Conservation (phyloP, 2,329 filamentous ascomycete genomes). For the Aspergillus aculeatus region DNA sequence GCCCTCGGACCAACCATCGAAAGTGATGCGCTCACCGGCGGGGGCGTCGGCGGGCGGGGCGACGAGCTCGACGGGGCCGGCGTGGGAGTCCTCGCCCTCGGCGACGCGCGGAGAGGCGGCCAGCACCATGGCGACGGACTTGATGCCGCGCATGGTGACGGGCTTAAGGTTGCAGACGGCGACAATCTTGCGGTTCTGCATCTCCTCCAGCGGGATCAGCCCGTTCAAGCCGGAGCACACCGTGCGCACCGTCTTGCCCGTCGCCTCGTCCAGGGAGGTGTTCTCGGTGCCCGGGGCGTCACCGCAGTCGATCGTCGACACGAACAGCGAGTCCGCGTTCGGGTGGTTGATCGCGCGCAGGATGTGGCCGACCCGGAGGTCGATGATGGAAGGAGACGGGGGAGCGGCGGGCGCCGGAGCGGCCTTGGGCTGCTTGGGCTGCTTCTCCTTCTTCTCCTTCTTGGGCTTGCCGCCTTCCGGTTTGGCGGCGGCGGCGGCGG, state of each 20-base stretch:
- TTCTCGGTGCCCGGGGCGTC: constrained; percentile 83
- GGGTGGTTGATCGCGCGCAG: constrained; percentile 94
- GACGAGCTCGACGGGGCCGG: constrained; percentile 88
- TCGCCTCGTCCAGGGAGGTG: constrained; percentile 73
- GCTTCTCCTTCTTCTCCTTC: constrained; percentile 57
- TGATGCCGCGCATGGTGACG: constrained; percentile 94
- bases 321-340: constrained; percentile 92
- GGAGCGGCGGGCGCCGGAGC: constrained; percentile 68
- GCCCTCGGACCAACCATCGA: constrained; percentile 83
- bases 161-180: constrained; percentile 98
- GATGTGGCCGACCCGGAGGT: constrained; percentile 95
- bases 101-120: constrained; percentile 82
- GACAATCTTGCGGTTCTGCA: constrained; percentile 94
- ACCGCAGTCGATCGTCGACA: constrained; percentile 92
- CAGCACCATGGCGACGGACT: constrained; percentile 84
- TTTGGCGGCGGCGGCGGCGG: constrained; percentile 37
- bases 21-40: constrained; percentile 85
- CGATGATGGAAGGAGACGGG: constrained; percentile 80
- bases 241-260: constrained; percentile 87
- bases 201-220: constrained; percentile 85
- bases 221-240: constrained; percentile 97
- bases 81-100: constrained; percentile 83
- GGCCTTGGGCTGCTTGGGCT: constrained; percentile 76
- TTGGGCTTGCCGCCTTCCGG: constrained; percentile 54
- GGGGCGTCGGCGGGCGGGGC: constrained; percentile 73